Evolutionary conservation across 2,329 filamentous ascomycete genomes (phyloP).

Genomic region (Sporothrix brasiliensis): DNA sequence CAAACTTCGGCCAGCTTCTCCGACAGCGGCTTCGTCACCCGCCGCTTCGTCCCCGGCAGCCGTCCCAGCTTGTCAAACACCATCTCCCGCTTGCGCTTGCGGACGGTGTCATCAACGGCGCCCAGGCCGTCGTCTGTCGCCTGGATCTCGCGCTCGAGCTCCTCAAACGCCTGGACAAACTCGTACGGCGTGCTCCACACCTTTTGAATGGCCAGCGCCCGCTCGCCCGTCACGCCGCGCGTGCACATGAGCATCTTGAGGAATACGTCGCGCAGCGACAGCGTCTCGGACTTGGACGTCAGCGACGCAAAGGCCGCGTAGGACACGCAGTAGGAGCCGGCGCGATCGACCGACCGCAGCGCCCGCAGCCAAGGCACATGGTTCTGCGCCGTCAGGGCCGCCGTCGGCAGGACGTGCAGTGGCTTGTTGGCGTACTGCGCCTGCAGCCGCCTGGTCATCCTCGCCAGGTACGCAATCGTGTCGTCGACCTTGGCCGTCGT

Average conservation of each 20-base stretch:
- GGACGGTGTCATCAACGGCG: slow-evolving; percentile 46
- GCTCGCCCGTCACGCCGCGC: slow-evolving; percentile 73
- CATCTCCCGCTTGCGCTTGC: slow-evolving; percentile 62
- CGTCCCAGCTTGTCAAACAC: slow-evolving; percentile 60
- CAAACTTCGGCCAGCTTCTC: slow-evolving; percentile 73
- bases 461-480: slow-evolving; percentile 72
- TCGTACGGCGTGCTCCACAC: slow-evolving; percentile 74
- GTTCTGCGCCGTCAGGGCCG: slow-evolving; percentile 63
- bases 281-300: slow-evolving; percentile 72
- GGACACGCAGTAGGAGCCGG: slow-evolving; percentile 59
- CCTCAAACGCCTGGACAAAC: slow-evolving; percentile 70
- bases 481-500: slow-evolving; percentile 75
- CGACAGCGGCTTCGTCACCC: slow-evolving; percentile 65
- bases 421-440: slow-evolving; percentile 62
- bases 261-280: slow-evolving; percentile 74
- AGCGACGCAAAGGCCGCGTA: slow-evolving; percentile 73
- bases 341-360: slow-evolving; percentile 46
- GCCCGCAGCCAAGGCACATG: slow-evolving; percentile 67
- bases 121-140: slow-evolving; percentile 5
- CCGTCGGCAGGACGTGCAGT: slow-evolving; percentile 67
- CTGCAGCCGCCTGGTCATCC: slow-evolving; percentile 70
- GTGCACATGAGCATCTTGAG: slow-evolving; percentile 87
- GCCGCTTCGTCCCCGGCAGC: slow-evolving; percentile 68
- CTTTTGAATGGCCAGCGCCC: slow-evolving; percentile 77
- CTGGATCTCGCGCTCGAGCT: slow-evolving; percentile 50